Conservation (phyloP, 2,329 filamentous ascomycete species). For the Didymella segeticola region DNA sequence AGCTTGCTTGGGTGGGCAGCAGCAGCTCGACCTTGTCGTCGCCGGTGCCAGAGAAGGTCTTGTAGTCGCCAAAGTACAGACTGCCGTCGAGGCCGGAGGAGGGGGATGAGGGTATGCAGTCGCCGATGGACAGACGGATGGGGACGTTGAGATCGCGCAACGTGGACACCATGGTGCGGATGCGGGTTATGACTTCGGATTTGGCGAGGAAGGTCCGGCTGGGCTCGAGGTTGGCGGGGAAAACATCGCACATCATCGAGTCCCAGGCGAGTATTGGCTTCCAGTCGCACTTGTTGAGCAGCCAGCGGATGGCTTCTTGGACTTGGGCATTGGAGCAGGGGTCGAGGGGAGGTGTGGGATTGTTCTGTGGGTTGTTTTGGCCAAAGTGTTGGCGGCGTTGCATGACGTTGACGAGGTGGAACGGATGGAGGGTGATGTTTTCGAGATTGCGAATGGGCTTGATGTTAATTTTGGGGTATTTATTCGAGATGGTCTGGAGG, state of each 20-base stretch:
- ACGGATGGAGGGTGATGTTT: slow-evolving; percentile 43
- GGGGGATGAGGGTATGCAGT: slow-evolving; percentile 33
- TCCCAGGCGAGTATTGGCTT: slow-evolving; percentile 45
- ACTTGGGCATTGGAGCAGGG: slow-evolving; percentile 39
- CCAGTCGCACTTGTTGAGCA: slow-evolving; percentile 42
- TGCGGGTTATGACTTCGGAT: slow-evolving; percentile 38
- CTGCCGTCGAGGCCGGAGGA: slow-evolving; percentile 41
- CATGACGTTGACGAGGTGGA: slow-evolving; percentile 45
- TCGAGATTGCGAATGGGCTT: slow-evolving; percentile 35
- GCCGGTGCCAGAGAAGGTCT: slow-evolving; percentile 37
- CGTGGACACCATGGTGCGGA: slow-evolving; percentile 39
- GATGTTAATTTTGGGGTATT: slow-evolving; percentile 44
- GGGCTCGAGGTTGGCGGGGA: slow-evolving; percentile 44
- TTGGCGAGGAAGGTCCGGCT: slow-evolving; percentile 39
- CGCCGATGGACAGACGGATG: slow-evolving; percentile 45
- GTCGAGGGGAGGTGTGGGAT: slow-evolving; percentile 26
- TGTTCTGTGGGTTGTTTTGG: slow-evolving; percentile 20
- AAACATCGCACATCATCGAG: slow-evolving; percentile 47
- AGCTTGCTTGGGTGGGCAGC: slow-evolving; percentile 41
- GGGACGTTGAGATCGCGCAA: slow-evolving; percentile 40
- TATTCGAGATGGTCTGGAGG: slow-evolving; percentile 38
- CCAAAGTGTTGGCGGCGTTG: slow-evolving; percentile 38
- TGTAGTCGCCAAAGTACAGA: slow-evolving; percentile 47
- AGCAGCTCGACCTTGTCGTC: slow-evolving; percentile 35
- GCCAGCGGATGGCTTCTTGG: slow-evolving; percentile 43